phyloP scores from a whole-genome alignment of 169 alveolate species.

The Haemoproteus tartakovskyi region DNA sequence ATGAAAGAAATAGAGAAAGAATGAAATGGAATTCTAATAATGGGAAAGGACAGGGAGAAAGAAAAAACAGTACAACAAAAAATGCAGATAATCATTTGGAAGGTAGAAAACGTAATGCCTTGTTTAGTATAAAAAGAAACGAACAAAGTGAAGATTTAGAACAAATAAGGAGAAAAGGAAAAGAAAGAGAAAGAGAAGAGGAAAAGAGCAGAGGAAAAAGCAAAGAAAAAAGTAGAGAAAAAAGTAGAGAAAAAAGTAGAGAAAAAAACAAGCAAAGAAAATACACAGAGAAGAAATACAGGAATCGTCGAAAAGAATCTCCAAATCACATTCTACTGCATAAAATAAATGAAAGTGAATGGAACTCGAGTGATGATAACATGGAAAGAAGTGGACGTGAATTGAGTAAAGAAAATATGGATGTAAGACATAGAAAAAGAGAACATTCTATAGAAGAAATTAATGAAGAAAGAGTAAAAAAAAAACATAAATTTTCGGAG shows the following conservation, averaged over 20 bases:
- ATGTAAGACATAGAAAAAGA: neutral
- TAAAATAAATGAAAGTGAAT: neutral
- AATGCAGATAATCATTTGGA: neutral
- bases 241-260: neutral
- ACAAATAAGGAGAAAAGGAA: neutral
- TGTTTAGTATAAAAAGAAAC: no score
- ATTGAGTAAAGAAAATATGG: neutral
- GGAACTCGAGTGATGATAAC: conserved; percentile 8
- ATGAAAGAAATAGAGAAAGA: no score
- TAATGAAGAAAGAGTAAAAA: neutral
- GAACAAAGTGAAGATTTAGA: neutral
- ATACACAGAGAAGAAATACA: neutral
- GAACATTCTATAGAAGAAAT: neutral
- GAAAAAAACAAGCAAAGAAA: neutral
- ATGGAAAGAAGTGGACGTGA: neutral
- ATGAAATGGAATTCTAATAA: no score
- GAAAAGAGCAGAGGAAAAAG: neutral
- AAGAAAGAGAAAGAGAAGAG: neutral
- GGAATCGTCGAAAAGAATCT: neutral
- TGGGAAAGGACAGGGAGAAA: no score
- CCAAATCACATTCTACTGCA: neutral
- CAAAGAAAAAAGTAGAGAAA: neutral
- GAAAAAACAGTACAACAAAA: neutral
- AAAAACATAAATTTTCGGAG: neutral
- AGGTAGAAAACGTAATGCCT: no score